Conservation (phyloP, 768 basidiomycete species). For the Boletus rufocinnamomeus region DNA sequence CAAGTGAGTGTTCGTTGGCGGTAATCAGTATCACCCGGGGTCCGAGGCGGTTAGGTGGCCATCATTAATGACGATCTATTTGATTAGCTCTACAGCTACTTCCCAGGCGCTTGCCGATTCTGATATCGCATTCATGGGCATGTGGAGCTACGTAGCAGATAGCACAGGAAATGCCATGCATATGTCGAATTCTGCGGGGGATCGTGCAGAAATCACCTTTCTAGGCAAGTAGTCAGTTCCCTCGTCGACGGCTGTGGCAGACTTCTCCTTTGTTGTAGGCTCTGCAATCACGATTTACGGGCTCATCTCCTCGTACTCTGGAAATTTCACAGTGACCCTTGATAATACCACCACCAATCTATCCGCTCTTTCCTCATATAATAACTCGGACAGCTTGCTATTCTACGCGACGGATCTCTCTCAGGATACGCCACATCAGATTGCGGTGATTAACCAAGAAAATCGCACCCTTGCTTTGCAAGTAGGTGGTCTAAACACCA, state of each 20-base stretch:
- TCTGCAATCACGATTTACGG: conserved; percentile 63
- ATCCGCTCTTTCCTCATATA: conserved; percentile 56
- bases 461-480: conserved; percentile 51
- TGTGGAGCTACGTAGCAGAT: conserved; percentile 50
- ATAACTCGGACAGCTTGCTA: conserved; percentile 52
- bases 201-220: conserved; percentile 46
- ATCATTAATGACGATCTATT: conserved; percentile 27
- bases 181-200: conserved; percentile 44
- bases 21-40: conserved; percentile 5
- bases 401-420: conserved; percentile 67
- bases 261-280: conserved; percentile 41
- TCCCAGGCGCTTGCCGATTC: conserved; percentile 45
- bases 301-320: conserved; percentile 55
- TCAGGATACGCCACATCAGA: conserved; percentile 45
- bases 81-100: conserved; percentile 37
- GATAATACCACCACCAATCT: conserved; percentile 51
- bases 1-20: conserved; percentile 37
- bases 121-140: conserved; percentile 51
- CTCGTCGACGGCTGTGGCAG: not conserved
- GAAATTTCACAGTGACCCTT: conserved; percentile 59
- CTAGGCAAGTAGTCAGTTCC: conserved; percentile 41
- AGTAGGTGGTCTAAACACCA: conserved; percentile 52
- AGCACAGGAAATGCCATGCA: conserved; percentile 33
- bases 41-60: conserved; percentile 3
- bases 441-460: conserved; percentile 59